phyloP scores from a whole-genome alignment of 2,329 filamentous ascomycete species.

The Whalleya microplaca region DNA sequence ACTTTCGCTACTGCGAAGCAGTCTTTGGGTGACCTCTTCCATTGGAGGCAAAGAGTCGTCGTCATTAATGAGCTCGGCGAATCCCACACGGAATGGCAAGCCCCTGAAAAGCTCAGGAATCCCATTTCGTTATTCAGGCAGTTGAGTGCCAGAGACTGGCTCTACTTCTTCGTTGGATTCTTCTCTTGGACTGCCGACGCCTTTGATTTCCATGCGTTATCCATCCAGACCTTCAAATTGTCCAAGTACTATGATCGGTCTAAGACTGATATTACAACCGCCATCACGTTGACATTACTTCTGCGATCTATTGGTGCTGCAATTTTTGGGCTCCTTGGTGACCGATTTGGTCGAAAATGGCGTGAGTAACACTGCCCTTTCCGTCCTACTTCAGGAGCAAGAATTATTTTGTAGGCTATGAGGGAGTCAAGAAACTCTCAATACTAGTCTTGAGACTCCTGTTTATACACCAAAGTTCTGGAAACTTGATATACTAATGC shows the following conservation, averaged over 20 bases:
- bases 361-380: no score
- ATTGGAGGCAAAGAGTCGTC: slow-evolving; percentile 74
- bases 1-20: slow-evolving; percentile 67
- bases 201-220: slow-evolving; percentile 82
- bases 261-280: slow-evolving; percentile 72
- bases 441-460: no score
- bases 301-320: slow-evolving; percentile 76
- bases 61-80: slow-evolving; percentile 68
- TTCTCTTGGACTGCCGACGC: slow-evolving; percentile 80
- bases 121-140: slow-evolving; percentile 70
- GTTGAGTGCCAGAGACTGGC: slow-evolving; percentile 69
- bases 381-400: no score
- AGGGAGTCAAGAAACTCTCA: no score
- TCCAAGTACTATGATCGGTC: slow-evolving; percentile 54
- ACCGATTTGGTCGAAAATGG: slow-evolving; percentile 82
- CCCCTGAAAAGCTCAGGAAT: slow-evolving; percentile 68
- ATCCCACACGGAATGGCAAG: slow-evolving; percentile 68
- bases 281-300: slow-evolving; percentile 76
- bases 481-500: no score
- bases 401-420: no score
- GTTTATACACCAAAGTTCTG: no score
- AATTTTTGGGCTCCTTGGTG: slow-evolving; percentile 75
- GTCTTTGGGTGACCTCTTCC: slow-evolving; percentile 66
- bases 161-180: slow-evolving; percentile 77
- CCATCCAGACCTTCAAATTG: slow-evolving; percentile 76